Evolutionary conservation across 2,329 filamentous ascomycete genomes (phyloP).

Genomic region (Ascochyta fabae): DNA sequence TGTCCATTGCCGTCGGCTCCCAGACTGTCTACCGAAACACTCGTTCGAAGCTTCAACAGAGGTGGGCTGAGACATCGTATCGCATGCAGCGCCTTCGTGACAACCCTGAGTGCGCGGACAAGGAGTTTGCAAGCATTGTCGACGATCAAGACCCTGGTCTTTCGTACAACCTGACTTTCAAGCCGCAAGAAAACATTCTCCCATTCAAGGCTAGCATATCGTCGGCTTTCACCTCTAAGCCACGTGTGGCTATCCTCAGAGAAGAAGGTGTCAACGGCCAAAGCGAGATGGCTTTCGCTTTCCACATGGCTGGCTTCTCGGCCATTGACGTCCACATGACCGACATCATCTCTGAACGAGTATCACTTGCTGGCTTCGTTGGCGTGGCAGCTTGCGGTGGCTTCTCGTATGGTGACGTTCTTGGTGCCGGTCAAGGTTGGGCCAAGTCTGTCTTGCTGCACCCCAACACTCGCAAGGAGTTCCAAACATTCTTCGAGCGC

Average conservation of each 20-base stretch:
- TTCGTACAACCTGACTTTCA: constrained; percentile 80
- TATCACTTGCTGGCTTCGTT: constrained; percentile 80
- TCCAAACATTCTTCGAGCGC: constrained; percentile 83
- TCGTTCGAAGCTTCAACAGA: constrained; percentile 78
- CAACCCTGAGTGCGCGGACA: constrained; percentile 84
- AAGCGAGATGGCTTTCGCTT: constrained; percentile 97
- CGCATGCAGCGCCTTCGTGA: constrained; percentile 91
- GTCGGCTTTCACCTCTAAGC: constrained; percentile 66
- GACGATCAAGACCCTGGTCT: constrained; percentile 83
- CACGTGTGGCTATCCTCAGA: constrained; percentile 87
- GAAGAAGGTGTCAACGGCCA: constrained; percentile 96
- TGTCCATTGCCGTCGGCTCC: constrained; percentile 76
- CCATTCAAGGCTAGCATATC: constrained; percentile 70
- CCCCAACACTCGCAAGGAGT: constrained; percentile 74
- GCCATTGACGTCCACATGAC: constrained; percentile 97
- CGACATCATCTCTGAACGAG: constrained; percentile 78
- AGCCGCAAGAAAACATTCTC: constrained; percentile 77
- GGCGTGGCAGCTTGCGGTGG: constrained; percentile 95
- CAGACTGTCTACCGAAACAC: constrained; percentile 72
- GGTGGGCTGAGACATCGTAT: constrained; percentile 87
- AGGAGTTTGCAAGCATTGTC: constrained; percentile 76
- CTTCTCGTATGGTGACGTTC: constrained; percentile 91
- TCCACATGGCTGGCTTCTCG: constrained; percentile 88
- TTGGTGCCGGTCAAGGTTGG: constrained; percentile 97
- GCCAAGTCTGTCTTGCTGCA: constrained; percentile 91